Conservation (phyloP, 768 basidiomycete species). For the Lentinula sp. region DNA sequence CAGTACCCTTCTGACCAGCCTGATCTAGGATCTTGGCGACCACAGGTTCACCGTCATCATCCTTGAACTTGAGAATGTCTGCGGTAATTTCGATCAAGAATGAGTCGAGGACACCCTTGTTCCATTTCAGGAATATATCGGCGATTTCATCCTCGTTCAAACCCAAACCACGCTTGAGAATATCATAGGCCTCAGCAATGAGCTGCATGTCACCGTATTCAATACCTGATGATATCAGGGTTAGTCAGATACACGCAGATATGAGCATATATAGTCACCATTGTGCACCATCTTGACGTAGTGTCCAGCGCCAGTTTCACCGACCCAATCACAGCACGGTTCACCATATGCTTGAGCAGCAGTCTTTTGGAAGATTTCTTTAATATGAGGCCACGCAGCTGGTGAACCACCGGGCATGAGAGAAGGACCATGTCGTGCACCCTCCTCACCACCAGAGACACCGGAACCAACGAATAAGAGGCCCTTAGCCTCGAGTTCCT, state of each 20-base stretch:
- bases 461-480: constrained; percentile 97
- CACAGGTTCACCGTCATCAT: constrained; percentile 88
- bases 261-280: constrained; percentile 37
- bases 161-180: constrained; percentile 94
- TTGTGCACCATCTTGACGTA: constrained; percentile 99
- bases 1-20: constrained; percentile 98
- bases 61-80: constrained; percentile 96
- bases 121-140: constrained; percentile 91
- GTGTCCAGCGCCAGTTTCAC: constrained; percentile 91
- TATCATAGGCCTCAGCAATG: constrained; percentile 98
- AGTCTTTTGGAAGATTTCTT: constrained; percentile 98
- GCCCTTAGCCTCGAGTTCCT: constrained; percentile 92
- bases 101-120: constrained; percentile 98
- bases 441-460: constrained; percentile 99
- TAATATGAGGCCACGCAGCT: constrained; percentile 94
- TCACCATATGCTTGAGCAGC: constrained; percentile 92
- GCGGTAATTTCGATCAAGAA: constrained; percentile 99
- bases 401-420: constrained; percentile 98
- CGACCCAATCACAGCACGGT: constrained; percentile 99
- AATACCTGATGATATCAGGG: constrained; percentile 61
- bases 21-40: constrained; percentile 92
- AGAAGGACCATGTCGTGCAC: constrained; percentile 93
- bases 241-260: constrained; percentile 8
- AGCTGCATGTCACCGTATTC: constrained; percentile 99
- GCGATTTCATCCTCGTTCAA: constrained; percentile 86